These are phyloP conservation scores for Rhizopogon vulgaris DNA, from an alignment of 768 basidiomycete species.

Conservation along the genomic window DNA sequence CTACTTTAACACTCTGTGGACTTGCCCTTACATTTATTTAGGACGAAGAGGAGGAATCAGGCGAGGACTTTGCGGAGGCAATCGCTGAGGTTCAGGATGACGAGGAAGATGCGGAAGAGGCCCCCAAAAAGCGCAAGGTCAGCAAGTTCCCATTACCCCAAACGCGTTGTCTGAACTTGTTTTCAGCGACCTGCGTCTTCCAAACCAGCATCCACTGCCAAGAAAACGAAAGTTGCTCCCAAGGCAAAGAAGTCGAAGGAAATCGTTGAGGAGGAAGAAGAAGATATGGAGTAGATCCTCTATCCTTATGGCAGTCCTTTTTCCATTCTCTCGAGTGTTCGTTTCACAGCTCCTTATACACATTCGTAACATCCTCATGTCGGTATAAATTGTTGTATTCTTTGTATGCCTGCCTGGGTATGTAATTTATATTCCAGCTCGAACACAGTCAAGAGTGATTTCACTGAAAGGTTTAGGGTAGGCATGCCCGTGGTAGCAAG, in stretches of 20 bases:
- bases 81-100: slow-evolving; percentile 40
- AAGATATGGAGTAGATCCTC: slow-evolving; percentile 24
- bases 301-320: neutral
- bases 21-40: slow-evolving; percentile 1
- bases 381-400: too few species aligned
- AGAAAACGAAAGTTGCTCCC: slow-evolving; percentile 27
- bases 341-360: too few species aligned
- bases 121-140: slow-evolving; percentile 70
- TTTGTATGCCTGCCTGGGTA: too few species aligned
- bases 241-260: slow-evolving; percentile 39
- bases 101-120: slow-evolving; percentile 35
- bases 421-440: too few species aligned
- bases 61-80: slow-evolving; percentile 42
- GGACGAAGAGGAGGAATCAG: slow-evolving; percentile 34
- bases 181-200: slow-evolving; percentile 35
- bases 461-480: slow-evolving; percentile 17
- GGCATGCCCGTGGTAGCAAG: slow-evolving; percentile 4
- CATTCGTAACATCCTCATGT: too few species aligned
- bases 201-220: slow-evolving; percentile 41
- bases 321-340: neutral
- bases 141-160: neutral
- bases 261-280: slow-evolving; percentile 39
- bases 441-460: too few species aligned
- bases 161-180: slow-evolving; percentile 4
- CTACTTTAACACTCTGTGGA: neutral